A percentile compares a stretch with the other conserved stretches of the same genome.
Conservation (phyloP, 2,329 filamentous ascomycete species). For the Fusarium scirpi region DNA sequence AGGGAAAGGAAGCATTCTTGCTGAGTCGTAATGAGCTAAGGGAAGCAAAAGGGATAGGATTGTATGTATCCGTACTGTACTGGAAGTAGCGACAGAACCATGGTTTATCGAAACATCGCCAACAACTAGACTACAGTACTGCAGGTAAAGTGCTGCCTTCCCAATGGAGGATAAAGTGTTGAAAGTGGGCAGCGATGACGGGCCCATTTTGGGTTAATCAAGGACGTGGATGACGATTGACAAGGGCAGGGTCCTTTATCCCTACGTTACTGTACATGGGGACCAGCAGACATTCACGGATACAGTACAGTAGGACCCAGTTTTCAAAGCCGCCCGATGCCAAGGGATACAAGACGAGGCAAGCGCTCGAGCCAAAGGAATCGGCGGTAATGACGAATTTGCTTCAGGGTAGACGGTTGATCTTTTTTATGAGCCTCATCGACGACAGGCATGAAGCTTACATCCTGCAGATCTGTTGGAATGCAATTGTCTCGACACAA, state of each 20-base stretch:
- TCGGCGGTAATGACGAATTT: constrained; percentile 9
- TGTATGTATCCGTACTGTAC: neutral
- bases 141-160: constrained; percentile 36
- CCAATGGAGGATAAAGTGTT: constrained; percentile 28
- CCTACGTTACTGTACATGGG: neutral
- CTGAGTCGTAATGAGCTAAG: constrained; percentile 7
- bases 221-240: constrained; percentile 18
- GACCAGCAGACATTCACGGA: no score
- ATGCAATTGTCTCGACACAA: constrained; percentile 6
- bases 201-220: constrained; percentile 28
- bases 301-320: neutral
- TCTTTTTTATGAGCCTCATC: neutral
- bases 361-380: constrained; percentile 18
- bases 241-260: neutral
- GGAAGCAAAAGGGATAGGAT: neutral
- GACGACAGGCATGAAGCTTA: constrained; percentile 14
- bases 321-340: constrained; percentile 25
- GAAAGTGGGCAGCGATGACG: constrained; percentile 35
- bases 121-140: constrained; percentile 4
- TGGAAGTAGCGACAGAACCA: neutral
- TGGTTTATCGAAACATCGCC: constrained; percentile 11
- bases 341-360: constrained; percentile 28
- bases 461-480: constrained; percentile 16
- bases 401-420: constrained; percentile 23
- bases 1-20: neutral